Conservation (phyloP, 805 yeast genomes). For the Dipodascus geniculatus region DNA sequence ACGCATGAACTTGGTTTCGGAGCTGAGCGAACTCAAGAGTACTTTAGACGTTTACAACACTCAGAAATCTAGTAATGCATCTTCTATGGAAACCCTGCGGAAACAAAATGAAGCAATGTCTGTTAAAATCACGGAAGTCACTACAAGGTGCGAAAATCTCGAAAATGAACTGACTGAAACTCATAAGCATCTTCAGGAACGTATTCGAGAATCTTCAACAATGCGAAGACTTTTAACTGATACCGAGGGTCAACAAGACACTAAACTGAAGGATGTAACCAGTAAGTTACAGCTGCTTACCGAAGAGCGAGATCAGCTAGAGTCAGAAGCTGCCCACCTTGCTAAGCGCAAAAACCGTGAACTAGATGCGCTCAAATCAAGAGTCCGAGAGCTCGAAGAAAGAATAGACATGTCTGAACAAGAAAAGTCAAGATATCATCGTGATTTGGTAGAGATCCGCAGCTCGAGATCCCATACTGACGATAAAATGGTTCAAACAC, state of each 20-base stretch:
- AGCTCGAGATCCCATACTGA: slow-evolving; percentile 18
- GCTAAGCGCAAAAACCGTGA: slow-evolving; percentile 53
- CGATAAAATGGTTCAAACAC: slow-evolving; percentile 14
- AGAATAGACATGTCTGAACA: slow-evolving; percentile 23
- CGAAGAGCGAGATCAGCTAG: slow-evolving; percentile 54
- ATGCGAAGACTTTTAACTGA: slow-evolving; percentile 61
- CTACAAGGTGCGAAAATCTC: slow-evolving; percentile 46
- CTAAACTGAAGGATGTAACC: slow-evolving; percentile 42
- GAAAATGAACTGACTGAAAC: slow-evolving; percentile 79
- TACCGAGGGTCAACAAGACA: slow-evolving; percentile 45
- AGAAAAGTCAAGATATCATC: slow-evolving; percentile 22
- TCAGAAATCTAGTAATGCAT: slow-evolving; percentile 8
- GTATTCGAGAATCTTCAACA: slow-evolving; percentile 66
- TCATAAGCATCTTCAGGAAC: slow-evolving; percentile 60
- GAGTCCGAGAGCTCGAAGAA: slow-evolving; percentile 31
- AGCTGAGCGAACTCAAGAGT: slow-evolving; percentile 9
- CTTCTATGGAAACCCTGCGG: slow-evolving; percentile 14
- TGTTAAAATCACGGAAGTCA: slow-evolving; percentile 56
- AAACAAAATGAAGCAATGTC: slow-evolving; percentile 26
- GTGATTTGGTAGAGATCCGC: slow-evolving; percentile 15
- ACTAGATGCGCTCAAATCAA: slow-evolving; percentile 45
- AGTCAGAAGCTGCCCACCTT: slow-evolving; percentile 37
- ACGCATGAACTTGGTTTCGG: slow-evolving; percentile 10
- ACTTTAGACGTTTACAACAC: slow-evolving; percentile 9
- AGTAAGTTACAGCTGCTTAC: slow-evolving; percentile 36